These are phyloP conservation scores for Leishmania turanica DNA, from an alignment of 208 protist genomes.

Conservation along the genomic window DNA sequence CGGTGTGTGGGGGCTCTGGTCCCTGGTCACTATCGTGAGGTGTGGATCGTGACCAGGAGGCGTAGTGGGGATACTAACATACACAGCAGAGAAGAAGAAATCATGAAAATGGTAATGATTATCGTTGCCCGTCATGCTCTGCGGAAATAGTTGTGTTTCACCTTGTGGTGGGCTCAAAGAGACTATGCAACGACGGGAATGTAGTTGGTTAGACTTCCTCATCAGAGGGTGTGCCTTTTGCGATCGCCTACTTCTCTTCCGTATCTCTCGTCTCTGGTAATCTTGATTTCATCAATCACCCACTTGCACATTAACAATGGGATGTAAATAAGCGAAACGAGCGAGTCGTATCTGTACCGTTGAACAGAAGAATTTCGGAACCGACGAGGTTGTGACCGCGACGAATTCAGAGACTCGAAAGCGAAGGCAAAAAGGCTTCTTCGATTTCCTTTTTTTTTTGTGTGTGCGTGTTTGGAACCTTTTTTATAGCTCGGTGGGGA, in stretches of 20 bases:
- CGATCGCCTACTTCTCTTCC: background rate
- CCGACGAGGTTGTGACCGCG: background rate
- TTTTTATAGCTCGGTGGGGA: rapidly evolving
- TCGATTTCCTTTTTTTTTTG: background rate
- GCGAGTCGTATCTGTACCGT: background rate
- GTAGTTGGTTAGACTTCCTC: too few relatives aligned
- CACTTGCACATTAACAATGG: background rate
- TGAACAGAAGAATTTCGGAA: background rate
- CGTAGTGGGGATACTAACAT: too few relatives aligned
- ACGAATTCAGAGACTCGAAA: background rate
- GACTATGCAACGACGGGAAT: background rate
- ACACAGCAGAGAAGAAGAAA: background rate
- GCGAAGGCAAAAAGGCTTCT: background rate
- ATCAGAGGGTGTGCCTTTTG: background rate
- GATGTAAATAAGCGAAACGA: background rate
- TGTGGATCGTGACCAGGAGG: too few relatives aligned
- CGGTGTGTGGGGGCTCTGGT: too few relatives aligned
- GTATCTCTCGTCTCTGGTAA: background rate
- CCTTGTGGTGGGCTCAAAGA: background rate
- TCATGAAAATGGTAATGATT: background rate
- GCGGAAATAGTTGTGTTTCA: background rate
- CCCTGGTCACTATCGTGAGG: too few relatives aligned
- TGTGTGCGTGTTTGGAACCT: background rate
- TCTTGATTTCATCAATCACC: background rate
- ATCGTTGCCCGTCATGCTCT: background rate